Evolutionary conservation across 2,329 filamentous ascomycete species (phyloP).

Genomic region (Epichloe coenophiala): DNA sequence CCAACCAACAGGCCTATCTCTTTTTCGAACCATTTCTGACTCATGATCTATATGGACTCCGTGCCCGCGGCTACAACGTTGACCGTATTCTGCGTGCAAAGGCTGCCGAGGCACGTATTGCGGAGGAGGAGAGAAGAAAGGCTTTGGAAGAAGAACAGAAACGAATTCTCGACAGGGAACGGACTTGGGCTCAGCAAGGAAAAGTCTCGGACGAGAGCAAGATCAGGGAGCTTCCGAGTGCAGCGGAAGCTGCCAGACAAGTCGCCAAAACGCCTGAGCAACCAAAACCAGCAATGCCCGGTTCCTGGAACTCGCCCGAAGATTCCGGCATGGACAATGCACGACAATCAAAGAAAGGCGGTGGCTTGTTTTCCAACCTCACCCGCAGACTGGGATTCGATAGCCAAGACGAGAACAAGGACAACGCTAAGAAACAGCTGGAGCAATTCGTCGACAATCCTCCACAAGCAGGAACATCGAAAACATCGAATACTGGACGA

Average conservation of each 20-base stretch:
- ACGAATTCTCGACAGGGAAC: slow-evolving; percentile 43
- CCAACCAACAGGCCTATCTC: slow-evolving; percentile 77
- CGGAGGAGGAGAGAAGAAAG: slow-evolving; percentile 67
- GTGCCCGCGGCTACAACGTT: slow-evolving; percentile 88
- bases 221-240: slow-evolving; percentile 5
- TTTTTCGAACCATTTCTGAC: slow-evolving; percentile 86
- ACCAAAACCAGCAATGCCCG: slow-evolving; percentile 48
- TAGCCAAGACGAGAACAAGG: slow-evolving; percentile 24
- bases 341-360: slow-evolving; percentile 28
- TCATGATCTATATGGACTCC: slow-evolving; percentile 67
- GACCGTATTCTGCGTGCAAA: slow-evolving; percentile 84
- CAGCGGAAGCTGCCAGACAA: slow-evolving; percentile 25
- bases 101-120: slow-evolving; percentile 74
- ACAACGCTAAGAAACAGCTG: slow-evolving; percentile 27
- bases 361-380: slow-evolving; percentile 54
- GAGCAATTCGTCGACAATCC: slow-evolving; percentile 29
- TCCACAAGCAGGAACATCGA: slow-evolving; percentile 7
- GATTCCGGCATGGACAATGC: slow-evolving; percentile 21
- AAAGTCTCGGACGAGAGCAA: slow-evolving; percentile 12
- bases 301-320: slow-evolving; percentile 58
- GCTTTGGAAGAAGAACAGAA: slow-evolving; percentile 61
- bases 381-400: slow-evolving; percentile 57
- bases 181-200: slow-evolving; percentile 28
- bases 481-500: not conserved
- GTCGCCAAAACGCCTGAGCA: slow-evolving; percentile 28